Conservation (phyloP, 2,329 filamentous ascomycete species). For the Calycina herbarum region DNA sequence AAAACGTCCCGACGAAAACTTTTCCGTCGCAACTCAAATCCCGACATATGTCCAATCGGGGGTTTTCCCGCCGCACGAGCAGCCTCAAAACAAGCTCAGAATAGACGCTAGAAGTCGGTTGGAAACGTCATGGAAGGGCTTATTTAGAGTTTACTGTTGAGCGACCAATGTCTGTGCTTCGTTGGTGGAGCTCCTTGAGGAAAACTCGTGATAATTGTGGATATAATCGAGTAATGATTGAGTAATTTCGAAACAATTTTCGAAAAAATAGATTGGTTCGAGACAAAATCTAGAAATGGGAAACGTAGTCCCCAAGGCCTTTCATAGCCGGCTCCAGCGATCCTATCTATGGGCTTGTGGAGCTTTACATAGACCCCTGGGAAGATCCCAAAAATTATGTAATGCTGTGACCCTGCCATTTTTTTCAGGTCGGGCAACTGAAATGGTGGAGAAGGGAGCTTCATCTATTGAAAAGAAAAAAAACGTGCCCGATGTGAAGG, state of each 20-base stretch:
- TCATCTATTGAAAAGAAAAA: not conserved
- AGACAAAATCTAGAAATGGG: not conserved
- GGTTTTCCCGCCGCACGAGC: not conserved
- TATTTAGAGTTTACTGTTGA: not conserved
- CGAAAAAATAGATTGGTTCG: not conserved
- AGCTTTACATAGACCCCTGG: not conserved
- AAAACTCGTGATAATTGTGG: slow-evolving; percentile 1
- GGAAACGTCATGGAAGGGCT: slow-evolving; percentile 1
- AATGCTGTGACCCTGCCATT: not conserved
- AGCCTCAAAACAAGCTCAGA: not conserved
- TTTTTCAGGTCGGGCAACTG: too few species aligned
- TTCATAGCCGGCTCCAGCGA: not conserved
- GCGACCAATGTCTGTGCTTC: not conserved
- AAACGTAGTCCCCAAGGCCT: not conserved
- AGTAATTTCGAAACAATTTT: not conserved
- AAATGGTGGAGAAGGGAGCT: too few species aligned
- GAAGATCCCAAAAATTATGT: not conserved
- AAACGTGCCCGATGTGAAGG: slow-evolving; percentile 4
- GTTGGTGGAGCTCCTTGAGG: not conserved
- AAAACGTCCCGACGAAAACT: not conserved
- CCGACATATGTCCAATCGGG: not conserved
- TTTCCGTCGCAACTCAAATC: not conserved
- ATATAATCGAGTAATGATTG: slow-evolving; percentile 4
- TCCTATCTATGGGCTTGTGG: not conserved
- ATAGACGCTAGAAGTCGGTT: not conserved